phyloP scores from a whole-genome alignment of 1,284 basidiomycete genomes.

The Moniliophthora roreri region DNA sequence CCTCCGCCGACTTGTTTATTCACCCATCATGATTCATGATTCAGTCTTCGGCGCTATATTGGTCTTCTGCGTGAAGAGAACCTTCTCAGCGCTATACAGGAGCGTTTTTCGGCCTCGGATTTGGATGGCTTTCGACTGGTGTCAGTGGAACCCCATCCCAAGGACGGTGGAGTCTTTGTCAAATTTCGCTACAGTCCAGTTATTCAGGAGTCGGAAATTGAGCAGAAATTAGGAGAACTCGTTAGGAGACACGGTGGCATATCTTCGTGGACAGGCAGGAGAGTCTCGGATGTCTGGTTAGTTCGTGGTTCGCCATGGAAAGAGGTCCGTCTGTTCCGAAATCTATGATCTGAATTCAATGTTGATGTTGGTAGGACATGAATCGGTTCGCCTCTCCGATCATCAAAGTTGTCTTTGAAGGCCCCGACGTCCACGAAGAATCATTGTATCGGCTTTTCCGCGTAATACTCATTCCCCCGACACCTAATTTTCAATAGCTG shows the following conservation, averaged over 20 bases:
- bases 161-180: constrained; percentile 89
- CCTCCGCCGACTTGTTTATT: background rate
- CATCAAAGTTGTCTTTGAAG: constrained; percentile 82
- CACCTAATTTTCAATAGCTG: constrained; percentile 4
- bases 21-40: constrained; percentile 5
- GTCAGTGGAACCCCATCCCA: constrained; percentile 60
- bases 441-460: constrained; percentile 68
- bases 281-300: constrained; percentile 66
- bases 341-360: constrained; percentile 4
- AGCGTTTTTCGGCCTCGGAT: constrained; percentile 50
- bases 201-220: constrained; percentile 43
- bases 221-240: constrained; percentile 44
- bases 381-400: constrained; percentile 74
- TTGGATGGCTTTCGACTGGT: constrained; percentile 56
- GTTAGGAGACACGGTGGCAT: constrained; percentile 51
- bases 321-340: constrained; percentile 53
- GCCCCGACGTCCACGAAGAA: constrained; percentile 83
- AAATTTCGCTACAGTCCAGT: constrained; percentile 64
- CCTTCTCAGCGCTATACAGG: constrained; percentile 46
- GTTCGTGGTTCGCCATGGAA: constrained; percentile 84
- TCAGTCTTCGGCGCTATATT: constrained; percentile 62
- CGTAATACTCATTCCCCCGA: constrained; percentile 38
- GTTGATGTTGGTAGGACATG: constrained; percentile 66
- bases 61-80: constrained; percentile 56
- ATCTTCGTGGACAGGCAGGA: constrained; percentile 62